Conservation (phyloP, 768 basidiomycete genomes). For the Gelatoporia subvermispora region DNA sequence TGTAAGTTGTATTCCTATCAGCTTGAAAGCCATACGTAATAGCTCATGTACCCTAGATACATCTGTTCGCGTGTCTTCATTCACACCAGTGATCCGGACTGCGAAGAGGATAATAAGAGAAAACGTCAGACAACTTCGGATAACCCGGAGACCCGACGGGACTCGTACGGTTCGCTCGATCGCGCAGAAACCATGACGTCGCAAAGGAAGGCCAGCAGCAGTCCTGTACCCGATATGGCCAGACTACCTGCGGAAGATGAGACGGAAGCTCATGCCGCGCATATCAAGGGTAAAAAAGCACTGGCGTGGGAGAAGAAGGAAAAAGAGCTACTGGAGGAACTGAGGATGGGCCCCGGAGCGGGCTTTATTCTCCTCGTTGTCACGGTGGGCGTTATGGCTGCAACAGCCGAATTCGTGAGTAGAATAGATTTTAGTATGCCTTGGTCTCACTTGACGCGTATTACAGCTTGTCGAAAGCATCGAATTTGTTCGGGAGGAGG, state of each 20-base stretch:
- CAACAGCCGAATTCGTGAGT: constrained; percentile 67
- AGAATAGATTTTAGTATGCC: not conserved
- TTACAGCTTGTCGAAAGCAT: not conserved
- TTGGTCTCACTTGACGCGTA: not conserved
- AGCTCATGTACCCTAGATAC: constrained; percentile 52
- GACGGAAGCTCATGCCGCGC: too few relatives aligned
- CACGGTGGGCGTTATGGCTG: constrained; percentile 57
- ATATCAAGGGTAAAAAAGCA: too few relatives aligned
- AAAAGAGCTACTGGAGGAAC: constrained; percentile 42
- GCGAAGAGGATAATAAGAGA: constrained; percentile 31
- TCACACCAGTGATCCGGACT: constrained; percentile 60
- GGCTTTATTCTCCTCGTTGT: constrained; percentile 48
- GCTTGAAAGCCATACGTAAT: too few relatives aligned
- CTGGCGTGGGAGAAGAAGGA: constrained; percentile 15
- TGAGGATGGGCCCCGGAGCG: constrained; percentile 50
- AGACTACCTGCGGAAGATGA: too few relatives aligned
- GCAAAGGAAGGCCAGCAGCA: too few relatives aligned
- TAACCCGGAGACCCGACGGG: too few relatives aligned
- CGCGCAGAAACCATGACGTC: too few relatives aligned
- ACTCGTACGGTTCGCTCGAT: too few relatives aligned
- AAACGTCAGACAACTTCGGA: too few relatives aligned
- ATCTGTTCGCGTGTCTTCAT: constrained; percentile 63
- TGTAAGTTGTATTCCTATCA: constrained; percentile 35
- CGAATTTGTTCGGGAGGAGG: not conserved
- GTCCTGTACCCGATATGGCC: too few relatives aligned